Evolutionary conservation across 352 stramenopile genomes (phyloP).

Genomic region (Globisporangium okanoganense): DNA sequence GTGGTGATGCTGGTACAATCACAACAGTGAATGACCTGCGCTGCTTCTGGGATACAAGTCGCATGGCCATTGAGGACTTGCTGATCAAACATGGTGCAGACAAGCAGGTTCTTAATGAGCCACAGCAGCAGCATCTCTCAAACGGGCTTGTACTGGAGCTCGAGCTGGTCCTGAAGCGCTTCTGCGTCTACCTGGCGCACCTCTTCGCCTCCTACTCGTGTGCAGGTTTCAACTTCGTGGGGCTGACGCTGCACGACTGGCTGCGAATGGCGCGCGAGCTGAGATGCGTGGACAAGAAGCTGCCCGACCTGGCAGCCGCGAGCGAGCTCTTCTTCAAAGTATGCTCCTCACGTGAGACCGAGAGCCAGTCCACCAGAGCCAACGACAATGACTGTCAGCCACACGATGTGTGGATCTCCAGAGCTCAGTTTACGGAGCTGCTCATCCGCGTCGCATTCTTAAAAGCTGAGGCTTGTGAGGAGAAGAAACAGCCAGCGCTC

Average conservation of each 20-base stretch:
- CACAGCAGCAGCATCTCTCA: not conserved
- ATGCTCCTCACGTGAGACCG: not conserved
- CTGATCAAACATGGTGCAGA: not conserved
- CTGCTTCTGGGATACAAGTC: conserved; percentile 10
- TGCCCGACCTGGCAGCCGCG: conserved; percentile 10
- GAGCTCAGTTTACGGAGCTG: conserved; percentile 15
- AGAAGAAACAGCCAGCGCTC: conserved; percentile 1
- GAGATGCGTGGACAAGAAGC: conserved; percentile 21
- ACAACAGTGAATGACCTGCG: not conserved
- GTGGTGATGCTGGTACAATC: not conserved
- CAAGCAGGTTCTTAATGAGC: not conserved
- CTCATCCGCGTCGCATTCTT: conserved; percentile 10
- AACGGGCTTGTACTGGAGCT: conserved; percentile 21
- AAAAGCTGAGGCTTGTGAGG: not conserved
- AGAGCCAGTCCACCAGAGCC: not conserved
- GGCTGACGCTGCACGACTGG: conserved; percentile 23
- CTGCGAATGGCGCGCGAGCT: conserved; percentile 31
- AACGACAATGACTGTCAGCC: not conserved
- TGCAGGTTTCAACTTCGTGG: conserved; percentile 22
- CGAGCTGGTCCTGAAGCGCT: conserved; percentile 34
- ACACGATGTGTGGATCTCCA: conserved; percentile 11
- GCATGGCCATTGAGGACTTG: conserved; percentile 9
- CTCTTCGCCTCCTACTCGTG: conserved; percentile 39
- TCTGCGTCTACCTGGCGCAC: conserved; percentile 34
- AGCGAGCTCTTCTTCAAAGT: conserved; percentile 9